These are phyloP conservation scores for Coniochaeta prunicola DNA, from an alignment of 2,329 filamentous ascomycete species.

Conservation along the genomic window DNA sequence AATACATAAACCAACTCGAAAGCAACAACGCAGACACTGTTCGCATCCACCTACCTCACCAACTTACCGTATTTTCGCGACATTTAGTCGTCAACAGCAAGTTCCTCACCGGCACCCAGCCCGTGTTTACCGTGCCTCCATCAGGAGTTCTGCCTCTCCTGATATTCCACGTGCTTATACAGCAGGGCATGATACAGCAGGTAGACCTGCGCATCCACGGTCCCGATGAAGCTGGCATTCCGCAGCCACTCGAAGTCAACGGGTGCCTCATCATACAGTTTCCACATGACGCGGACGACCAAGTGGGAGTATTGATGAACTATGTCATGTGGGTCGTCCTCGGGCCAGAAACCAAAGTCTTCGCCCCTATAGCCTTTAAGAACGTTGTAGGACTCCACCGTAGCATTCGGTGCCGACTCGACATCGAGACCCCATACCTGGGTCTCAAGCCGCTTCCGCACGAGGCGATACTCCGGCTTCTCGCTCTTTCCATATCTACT, in stretches of 20 bases:
- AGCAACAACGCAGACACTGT: neutral
- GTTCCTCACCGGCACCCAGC: neutral
- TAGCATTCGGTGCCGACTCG: neutral
- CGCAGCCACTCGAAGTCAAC: neutral
- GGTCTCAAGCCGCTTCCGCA: neutral
- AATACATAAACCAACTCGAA: neutral
- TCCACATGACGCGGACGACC: neutral
- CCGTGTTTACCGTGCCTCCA: neutral
- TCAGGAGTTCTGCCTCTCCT: neutral
- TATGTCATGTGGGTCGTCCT: neutral
- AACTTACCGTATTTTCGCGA: too few relatives aligned
- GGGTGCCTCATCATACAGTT: neutral
- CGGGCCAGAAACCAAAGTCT: neutral
- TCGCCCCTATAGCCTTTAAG: neutral
- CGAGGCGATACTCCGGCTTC: neutral
- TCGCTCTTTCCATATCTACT: neutral
- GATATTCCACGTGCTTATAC: neutral
- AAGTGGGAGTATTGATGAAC: neutral
- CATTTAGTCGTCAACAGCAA: neutral
- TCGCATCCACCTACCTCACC: neutral
- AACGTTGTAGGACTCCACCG: neutral
- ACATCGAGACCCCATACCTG: neutral
- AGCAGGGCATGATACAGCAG: neutral
- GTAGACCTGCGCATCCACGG: neutral
- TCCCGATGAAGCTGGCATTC: neutral